Percentiles rank a stretch among this genome's conserved stretches.
Conservation (phyloP, 345 rosid genomes). For the Populus deltoides region DNA sequence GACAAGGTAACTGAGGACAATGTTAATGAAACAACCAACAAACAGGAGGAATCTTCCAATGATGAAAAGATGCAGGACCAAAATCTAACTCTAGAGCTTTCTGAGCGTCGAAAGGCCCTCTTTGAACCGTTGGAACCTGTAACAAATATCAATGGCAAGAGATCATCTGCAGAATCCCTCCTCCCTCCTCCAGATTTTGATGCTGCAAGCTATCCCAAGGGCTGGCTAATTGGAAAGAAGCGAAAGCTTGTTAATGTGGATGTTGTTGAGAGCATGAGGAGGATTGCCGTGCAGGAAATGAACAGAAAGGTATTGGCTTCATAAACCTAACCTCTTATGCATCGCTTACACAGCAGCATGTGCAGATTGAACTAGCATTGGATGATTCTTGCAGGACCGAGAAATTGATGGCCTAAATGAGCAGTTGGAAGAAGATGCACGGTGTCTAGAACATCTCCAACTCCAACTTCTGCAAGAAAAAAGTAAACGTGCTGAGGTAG, state of each 20-base stretch:
- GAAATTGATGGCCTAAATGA: constrained; percentile 87
- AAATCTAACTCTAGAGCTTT: constrained; percentile 39
- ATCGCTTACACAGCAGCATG: background rate
- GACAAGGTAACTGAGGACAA: constrained; percentile 39
- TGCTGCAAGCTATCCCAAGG: constrained; percentile 72
- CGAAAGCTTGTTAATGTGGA: constrained; percentile 90
- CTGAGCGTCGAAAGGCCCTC: constrained; percentile 77
- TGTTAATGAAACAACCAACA: constrained; percentile 39
- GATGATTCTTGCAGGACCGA: constrained; percentile 54
- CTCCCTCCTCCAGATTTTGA: constrained; percentile 96
- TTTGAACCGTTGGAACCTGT: constrained; percentile 85
- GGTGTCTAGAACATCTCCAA: constrained; percentile 79
- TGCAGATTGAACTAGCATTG: background rate
- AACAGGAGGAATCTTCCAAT: constrained; percentile 39
- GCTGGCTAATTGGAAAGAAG: constrained; percentile 93
- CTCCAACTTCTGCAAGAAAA: constrained; percentile 75
- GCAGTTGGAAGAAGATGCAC: constrained; percentile 83
- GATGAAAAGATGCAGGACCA: constrained; percentile 44
- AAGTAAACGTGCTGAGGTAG: constrained; percentile 70
- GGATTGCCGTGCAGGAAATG: constrained; percentile 94
- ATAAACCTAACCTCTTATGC: background rate
- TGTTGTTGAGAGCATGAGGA: constrained; percentile 94
- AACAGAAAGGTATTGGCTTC: constrained; percentile 69
- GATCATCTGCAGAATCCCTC: constrained; percentile 58
- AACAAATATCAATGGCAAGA: constrained; percentile 39